Evolutionary conservation across 202 grass and related monocot species (phyloP).

Genomic region (Zizania palustris): DNA sequence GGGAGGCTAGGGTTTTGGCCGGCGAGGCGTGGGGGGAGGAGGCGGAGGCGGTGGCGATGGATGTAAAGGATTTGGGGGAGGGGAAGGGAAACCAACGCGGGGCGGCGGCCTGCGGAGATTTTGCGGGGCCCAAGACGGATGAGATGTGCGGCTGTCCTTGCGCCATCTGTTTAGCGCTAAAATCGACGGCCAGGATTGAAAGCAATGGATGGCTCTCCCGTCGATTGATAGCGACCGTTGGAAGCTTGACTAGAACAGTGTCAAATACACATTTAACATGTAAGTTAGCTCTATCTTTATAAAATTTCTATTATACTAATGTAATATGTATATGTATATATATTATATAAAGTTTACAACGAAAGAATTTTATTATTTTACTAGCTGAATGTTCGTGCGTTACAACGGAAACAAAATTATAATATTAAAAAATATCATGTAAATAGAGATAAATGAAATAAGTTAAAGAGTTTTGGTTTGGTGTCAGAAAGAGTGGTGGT

Average conservation of each 20-base stretch:
- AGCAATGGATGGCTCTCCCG: background rate
- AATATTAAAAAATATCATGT: too few relatives aligned
- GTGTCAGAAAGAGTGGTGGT: too few relatives aligned
- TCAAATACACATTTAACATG: background rate
- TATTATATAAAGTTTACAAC: too few relatives aligned
- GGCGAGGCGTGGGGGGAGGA: background rate
- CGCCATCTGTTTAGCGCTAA: background rate
- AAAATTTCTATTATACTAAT: too few relatives aligned
- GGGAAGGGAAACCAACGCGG: background rate
- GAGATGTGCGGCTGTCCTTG: background rate
- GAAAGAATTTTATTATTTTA: too few relatives aligned
- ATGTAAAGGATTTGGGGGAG: background rate
- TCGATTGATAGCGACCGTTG: background rate
- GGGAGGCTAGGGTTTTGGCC: constrained; percentile 32
- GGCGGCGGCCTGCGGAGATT: constrained; percentile 42
- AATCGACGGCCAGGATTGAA: constrained; percentile 25
- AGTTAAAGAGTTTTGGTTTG: too few relatives aligned
- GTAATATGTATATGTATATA: too few relatives aligned
- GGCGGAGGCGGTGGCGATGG: background rate
- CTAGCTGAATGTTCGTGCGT: too few relatives aligned
- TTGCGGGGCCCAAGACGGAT: constrained; percentile 43
- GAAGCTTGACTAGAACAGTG: background rate
- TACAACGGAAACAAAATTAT: too few relatives aligned
- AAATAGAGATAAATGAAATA: too few relatives aligned
- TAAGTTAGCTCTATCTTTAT: too few relatives aligned